A percentile compares a stretch with the other conserved stretches of the same genome.
These are phyloP conservation scores for Euclidium syriacum DNA, from an alignment of 345 rosid species.

Conservation along the genomic window DNA sequence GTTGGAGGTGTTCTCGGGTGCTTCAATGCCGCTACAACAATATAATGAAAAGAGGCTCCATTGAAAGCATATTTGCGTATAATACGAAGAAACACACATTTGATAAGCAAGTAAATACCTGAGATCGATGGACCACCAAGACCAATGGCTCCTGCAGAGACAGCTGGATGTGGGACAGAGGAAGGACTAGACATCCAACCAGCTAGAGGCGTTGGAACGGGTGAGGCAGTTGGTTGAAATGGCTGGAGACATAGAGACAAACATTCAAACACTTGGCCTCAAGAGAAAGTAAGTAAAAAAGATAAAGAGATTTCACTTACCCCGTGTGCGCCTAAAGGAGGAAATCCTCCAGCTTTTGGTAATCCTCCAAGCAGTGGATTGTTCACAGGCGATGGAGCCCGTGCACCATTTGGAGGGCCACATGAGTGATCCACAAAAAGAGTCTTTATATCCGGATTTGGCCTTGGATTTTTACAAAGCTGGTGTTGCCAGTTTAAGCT, in stretches of 20 bases:
- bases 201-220: constrained; percentile 85
- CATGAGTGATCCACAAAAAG: constrained; percentile 97
- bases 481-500: constrained; percentile 99
- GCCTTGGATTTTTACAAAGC: constrained; percentile 93
- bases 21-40: constrained; percentile 67
- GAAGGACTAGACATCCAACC: constrained; percentile 98
- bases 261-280: constrained; percentile 24
- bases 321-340: constrained; percentile 96
- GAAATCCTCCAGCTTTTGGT: constrained; percentile 87
- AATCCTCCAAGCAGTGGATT: constrained; percentile 79
- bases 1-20: constrained; percentile 89
- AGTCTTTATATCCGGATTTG: constrained; percentile 97
- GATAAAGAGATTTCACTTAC: constrained; percentile 38
- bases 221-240: constrained; percentile 76
- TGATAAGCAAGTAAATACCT: constrained; percentile 36
- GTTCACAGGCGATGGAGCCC: constrained; percentile 89
- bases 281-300: not conserved
- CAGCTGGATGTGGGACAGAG: constrained; percentile 72
- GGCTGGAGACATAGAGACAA: constrained; percentile 51
- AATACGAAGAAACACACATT: not conserved
- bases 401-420: constrained; percentile 96
- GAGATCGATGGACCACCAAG: constrained; percentile 81
- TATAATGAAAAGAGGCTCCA: not conserved
- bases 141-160: constrained; percentile 78
- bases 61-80: constrained; percentile 6